phyloP scores from a whole-genome alignment of 441 rosid species.

The Hura crepitans region DNA sequence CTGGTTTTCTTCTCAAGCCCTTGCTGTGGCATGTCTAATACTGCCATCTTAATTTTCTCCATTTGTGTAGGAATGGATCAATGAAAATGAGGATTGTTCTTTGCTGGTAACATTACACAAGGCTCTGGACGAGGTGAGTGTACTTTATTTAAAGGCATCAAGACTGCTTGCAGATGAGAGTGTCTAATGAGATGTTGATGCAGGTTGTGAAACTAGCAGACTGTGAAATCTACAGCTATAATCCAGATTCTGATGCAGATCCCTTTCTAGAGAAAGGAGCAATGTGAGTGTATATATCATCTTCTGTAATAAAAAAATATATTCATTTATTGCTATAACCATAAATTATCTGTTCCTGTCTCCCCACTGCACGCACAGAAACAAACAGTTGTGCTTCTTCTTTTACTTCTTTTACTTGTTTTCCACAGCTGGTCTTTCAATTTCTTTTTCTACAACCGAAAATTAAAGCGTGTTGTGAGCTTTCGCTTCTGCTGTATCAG shows the following conservation, averaged over 20 bases:
- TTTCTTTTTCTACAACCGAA: conserved; percentile 89
- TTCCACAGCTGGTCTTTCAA: conserved; percentile 79
- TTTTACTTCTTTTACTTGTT: not conserved
- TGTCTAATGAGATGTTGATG: conserved; percentile 24
- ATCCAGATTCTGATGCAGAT: conserved; percentile 72
- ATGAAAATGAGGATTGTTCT: conserved; percentile 61
- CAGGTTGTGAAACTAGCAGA: conserved; percentile 87
- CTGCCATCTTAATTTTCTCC: conserved; percentile 5
- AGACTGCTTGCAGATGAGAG: conserved; percentile 18
- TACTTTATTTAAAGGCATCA: conserved; percentile 11
- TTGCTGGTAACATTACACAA: conserved; percentile 65
- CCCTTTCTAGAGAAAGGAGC: conserved; percentile 81
- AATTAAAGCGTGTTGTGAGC: conserved; percentile 76
- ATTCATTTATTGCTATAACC: not conserved
- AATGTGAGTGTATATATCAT: conserved; percentile 41
- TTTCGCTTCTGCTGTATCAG: conserved; percentile 76
- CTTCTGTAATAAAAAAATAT: not conserved
- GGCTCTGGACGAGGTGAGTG: conserved; percentile 86
- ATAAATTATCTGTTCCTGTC: not conserved
- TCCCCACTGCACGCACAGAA: not conserved
- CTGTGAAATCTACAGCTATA: conserved; percentile 82
- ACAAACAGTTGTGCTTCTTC: not conserved
- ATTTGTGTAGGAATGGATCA: conserved; percentile 58
- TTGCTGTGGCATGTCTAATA: not conserved
- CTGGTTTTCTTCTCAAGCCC: not conserved